Conservation (phyloP, 179 eudicot species). For the Sideroxylon spinosum region DNA sequence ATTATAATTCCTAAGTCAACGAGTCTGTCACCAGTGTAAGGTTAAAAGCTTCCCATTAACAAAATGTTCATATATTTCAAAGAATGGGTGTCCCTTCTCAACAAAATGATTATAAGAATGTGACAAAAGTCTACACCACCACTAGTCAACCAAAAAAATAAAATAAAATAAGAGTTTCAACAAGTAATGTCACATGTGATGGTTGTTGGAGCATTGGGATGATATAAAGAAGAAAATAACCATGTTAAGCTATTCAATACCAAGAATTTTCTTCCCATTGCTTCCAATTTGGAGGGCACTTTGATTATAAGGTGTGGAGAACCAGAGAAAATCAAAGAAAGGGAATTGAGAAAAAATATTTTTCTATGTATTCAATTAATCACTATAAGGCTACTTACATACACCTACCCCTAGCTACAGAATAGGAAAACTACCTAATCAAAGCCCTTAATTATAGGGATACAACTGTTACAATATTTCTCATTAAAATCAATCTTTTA, state of each 20-base stretch:
- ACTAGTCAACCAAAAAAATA: neutral
- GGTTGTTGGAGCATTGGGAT: neutral
- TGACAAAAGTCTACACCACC: neutral
- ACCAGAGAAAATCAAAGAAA: too few species aligned
- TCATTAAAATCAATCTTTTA: too few species aligned
- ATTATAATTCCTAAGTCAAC: neutral
- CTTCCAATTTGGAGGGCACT: conserved; percentile 6
- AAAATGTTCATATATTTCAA: conserved; percentile 9
- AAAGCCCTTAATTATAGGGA: too few species aligned
- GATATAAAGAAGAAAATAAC: neutral
- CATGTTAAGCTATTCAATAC: neutral
- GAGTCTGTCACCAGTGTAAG: neutral
- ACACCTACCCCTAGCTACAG: too few species aligned
- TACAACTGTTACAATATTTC: too few species aligned
- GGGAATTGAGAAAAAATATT: too few species aligned
- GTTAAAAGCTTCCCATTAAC: neutral
- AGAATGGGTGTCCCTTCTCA: neutral
- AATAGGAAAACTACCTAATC: too few species aligned
- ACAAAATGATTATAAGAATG: neutral
- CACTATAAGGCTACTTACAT: too few species aligned
- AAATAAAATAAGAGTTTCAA: neutral
- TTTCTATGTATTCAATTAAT: too few species aligned
- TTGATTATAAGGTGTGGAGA: neutral
- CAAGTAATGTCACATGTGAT: neutral
- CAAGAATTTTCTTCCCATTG: conserved; percentile 3